phyloP scores from a whole-genome alignment of 495 filamentous ascomycete genomes.

The Lindgomyces ingoldianus region DNA sequence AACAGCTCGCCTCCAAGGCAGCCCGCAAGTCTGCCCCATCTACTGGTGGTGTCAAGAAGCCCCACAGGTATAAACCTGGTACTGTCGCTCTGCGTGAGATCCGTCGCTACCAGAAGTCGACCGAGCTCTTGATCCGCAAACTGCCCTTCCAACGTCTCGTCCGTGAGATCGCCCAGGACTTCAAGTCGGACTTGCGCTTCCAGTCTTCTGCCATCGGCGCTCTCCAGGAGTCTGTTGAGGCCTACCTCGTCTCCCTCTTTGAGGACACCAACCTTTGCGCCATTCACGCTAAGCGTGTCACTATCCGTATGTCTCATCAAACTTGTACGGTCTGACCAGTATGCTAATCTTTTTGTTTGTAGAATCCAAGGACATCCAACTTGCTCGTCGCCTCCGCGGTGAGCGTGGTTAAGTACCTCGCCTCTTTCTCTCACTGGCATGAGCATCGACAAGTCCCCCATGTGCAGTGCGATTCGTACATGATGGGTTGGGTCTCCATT shows the following conservation, averaged over 20 bases:
- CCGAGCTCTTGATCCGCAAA: conserved; percentile 99
- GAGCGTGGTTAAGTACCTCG: conserved; percentile 70
- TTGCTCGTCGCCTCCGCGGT: conserved; percentile 93
- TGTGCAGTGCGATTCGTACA: background rate
- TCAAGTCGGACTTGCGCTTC: conserved; percentile 99
- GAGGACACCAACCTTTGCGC: conserved; percentile 99
- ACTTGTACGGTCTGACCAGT: too few species aligned
- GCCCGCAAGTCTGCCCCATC: conserved; percentile 39
- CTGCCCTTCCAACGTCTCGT: conserved; percentile 99
- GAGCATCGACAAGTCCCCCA: conserved; percentile 24
- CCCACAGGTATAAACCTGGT: conserved; percentile 99
- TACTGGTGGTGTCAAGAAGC: conserved; percentile 96
- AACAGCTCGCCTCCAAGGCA: conserved; percentile 42
- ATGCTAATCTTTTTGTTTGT: too few species aligned
- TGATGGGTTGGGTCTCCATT: conserved; percentile 20
- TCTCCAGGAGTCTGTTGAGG: conserved; percentile 99
- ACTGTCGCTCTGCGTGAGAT: conserved; percentile 99
- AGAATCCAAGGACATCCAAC: conserved; percentile 87
- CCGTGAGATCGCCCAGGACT: conserved; percentile 99
- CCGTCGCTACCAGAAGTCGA: conserved; percentile 99
- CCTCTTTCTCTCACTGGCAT: conserved; percentile 11
- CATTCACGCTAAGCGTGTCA: conserved; percentile 98
- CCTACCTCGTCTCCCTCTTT: conserved; percentile 99
- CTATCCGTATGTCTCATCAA: conserved; percentile 48
- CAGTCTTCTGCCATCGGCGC: conserved; percentile 99